Conservation (phyloP, 129 eudicot genomes). For the Flaveria brownii region DNA sequence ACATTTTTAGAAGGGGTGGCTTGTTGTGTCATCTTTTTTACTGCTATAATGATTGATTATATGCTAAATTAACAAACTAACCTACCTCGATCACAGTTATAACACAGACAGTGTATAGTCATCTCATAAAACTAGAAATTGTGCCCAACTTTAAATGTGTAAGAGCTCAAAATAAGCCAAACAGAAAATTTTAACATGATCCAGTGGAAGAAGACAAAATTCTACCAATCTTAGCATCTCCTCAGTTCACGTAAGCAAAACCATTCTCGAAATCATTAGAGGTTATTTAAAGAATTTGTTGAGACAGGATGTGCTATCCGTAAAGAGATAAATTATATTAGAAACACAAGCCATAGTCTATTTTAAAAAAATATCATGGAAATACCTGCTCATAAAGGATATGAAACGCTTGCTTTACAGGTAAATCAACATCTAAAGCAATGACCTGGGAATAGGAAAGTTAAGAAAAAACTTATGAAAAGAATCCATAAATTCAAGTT, state of each 20-base stretch:
- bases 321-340: not conserved
- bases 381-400: slow-evolving; percentile 91
- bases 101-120: not conserved
- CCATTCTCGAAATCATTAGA: not conserved
- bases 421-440: slow-evolving; percentile 87
- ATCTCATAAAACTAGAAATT: not conserved
- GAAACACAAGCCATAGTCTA: not conserved
- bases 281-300: not conserved
- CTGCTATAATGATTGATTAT: not conserved
- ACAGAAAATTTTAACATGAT: not conserved
- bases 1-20: not conserved
- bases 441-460: slow-evolving; percentile 52
- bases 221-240: slow-evolving; percentile 2
- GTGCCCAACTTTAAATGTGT: not conserved
- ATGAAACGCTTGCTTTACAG: slow-evolving; percentile 96
- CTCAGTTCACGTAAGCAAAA: slow-evolving; percentile 5
- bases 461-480: not conserved
- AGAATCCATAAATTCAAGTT: not conserved
- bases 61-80: not conserved
- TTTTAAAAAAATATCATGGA: slow-evolving; percentile 3
- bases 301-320: not conserved
- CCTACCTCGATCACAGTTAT: slow-evolving; percentile 1
- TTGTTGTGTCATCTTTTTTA: not conserved
- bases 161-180: not conserved
- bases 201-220: not conserved